Conservation (phyloP, 805 yeast species). For the Maudiozyma saulgeensis region DNA sequence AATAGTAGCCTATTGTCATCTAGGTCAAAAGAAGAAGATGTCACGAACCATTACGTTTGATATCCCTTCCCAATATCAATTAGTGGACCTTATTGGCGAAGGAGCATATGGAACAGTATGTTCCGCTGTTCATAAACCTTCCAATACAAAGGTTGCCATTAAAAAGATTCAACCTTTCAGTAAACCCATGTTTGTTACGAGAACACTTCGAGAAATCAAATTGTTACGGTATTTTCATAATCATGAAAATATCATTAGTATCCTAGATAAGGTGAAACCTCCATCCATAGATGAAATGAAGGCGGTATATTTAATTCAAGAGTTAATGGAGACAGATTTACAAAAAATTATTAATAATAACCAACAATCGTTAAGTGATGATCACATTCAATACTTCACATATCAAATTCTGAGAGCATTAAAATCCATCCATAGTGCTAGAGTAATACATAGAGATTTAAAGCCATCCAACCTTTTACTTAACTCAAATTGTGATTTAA, state of each 20-base stretch:
- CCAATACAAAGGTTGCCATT: constrained; percentile 60
- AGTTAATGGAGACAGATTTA: constrained; percentile 67
- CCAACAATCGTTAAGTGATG: constrained; percentile 39
- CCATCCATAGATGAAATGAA: constrained; percentile 45
- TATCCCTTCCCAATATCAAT: constrained; percentile 51
- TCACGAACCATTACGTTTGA: constrained; percentile 50
- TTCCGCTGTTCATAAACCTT: constrained; percentile 53
- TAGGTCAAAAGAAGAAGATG: constrained; percentile 8
- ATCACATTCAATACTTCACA: constrained; percentile 59
- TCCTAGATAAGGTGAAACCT: constrained; percentile 61
- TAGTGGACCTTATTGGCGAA: constrained; percentile 57
- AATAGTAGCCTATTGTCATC: too few species aligned
- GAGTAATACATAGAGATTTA: constrained; percentile 66
- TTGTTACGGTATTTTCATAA: constrained; percentile 51
- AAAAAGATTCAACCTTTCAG: constrained; percentile 68
- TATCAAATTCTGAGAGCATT: constrained; percentile 65
- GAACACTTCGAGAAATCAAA: constrained; percentile 65
- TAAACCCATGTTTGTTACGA: constrained; percentile 51
- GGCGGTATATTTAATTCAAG: constrained; percentile 70
- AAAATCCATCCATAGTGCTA: constrained; percentile 61
- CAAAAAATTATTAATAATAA: constrained; percentile 49
- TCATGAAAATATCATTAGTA: constrained; percentile 64
- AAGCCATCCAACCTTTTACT: constrained; percentile 65
- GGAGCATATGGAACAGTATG: constrained; percentile 81
- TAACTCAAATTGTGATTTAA: constrained; percentile 63